Percentiles rank a stretch among this genome's conserved stretches.
These are phyloP conservation scores for Taphrina flavorubra DNA, from an alignment of 1,139 yeast species.

Conservation along the genomic window DNA sequence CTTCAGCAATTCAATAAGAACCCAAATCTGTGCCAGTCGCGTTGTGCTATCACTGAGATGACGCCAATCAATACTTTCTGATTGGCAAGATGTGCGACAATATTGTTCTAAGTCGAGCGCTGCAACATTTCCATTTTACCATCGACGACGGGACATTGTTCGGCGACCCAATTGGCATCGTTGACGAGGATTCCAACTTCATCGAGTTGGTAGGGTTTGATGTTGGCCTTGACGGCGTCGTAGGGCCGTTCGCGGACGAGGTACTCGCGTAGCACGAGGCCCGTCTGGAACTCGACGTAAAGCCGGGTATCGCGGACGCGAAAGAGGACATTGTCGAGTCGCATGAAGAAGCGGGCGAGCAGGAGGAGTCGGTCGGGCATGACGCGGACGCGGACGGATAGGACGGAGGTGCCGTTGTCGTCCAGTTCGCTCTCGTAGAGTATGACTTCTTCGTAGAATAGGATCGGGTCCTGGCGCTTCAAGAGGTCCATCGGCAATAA, in stretches of 20 bases:
- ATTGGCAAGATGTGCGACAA: too few relatives aligned
- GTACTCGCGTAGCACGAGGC: constrained; percentile 73
- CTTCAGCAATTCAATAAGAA: too few relatives aligned
- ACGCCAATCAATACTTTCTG: background rate
- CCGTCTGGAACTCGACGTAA: constrained; percentile 74
- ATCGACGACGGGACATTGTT: constrained; percentile 58
- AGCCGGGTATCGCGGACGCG: constrained; percentile 84
- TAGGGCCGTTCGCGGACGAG: constrained; percentile 75
- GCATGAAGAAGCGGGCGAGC: constrained; percentile 74
- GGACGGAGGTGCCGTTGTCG: constrained; percentile 86
- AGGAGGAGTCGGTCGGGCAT: constrained; percentile 82
- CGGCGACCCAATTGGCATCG: constrained; percentile 82
- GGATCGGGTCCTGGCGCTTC: constrained; percentile 77
- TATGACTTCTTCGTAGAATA: constrained; percentile 85
- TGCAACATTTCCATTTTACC: constrained; percentile 21
- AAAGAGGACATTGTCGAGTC: constrained; percentile 88
- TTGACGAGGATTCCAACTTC: constrained; percentile 80
- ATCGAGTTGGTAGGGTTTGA: constrained; percentile 55
- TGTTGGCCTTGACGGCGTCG: constrained; percentile 59
- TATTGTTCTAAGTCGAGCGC: background rate
- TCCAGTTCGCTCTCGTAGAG: constrained; percentile 94
- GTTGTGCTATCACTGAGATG: too few relatives aligned
- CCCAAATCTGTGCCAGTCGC: too few relatives aligned
- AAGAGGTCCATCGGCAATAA: constrained; percentile 73
- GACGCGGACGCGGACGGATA: constrained; percentile 80